These are phyloP conservation scores for Daphne laureola DNA, from an alignment of 441 rosid genomes.

Conservation along the genomic window DNA sequence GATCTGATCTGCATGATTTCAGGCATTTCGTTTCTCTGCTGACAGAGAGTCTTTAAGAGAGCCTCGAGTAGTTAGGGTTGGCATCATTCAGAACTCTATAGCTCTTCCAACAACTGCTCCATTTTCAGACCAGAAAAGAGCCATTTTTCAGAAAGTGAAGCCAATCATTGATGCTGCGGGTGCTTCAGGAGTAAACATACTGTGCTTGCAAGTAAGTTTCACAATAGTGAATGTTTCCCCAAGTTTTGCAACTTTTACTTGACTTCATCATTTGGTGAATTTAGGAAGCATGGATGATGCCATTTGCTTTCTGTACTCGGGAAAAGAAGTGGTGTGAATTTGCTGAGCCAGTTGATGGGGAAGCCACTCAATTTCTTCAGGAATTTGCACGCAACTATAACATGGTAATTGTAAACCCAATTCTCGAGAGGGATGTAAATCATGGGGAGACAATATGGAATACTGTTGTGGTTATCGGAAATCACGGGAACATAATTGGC, in stretches of 20 bases:
- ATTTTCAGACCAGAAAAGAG: slow-evolving; percentile 57
- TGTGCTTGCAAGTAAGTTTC: slow-evolving; percentile 71
- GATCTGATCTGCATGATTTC: slow-evolving; percentile 5
- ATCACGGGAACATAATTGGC: slow-evolving; percentile 85
- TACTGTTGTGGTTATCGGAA: slow-evolving; percentile 81
- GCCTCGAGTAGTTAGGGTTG: slow-evolving; percentile 75
- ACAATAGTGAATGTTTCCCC: neutral
- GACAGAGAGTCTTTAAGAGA: slow-evolving; percentile 64
- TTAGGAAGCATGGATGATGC: slow-evolving; percentile 98
- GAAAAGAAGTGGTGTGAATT: slow-evolving; percentile 97
- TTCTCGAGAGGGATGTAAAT: slow-evolving; percentile 86
- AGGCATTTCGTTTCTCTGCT: slow-evolving; percentile 70
- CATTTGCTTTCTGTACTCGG: slow-evolving; percentile 91
- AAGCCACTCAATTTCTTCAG: slow-evolving; percentile 80
- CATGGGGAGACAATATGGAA: slow-evolving; percentile 96
- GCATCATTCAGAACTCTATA: slow-evolving; percentile 82
- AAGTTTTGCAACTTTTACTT: slow-evolving; percentile 3
- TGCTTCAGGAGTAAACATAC: slow-evolving; percentile 77
- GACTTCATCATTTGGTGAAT: slow-evolving; percentile 5
- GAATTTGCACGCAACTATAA: slow-evolving; percentile 60
- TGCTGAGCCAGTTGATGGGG: slow-evolving; percentile 85
- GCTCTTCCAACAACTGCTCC: slow-evolving; percentile 77
- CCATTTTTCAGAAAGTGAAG: slow-evolving; percentile 58
- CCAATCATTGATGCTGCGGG: slow-evolving; percentile 82
- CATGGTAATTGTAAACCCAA: slow-evolving; percentile 86